phyloP scores from a whole-genome alignment of 176 grass and related monocot genomes.

The Saccharum officinarum region DNA sequence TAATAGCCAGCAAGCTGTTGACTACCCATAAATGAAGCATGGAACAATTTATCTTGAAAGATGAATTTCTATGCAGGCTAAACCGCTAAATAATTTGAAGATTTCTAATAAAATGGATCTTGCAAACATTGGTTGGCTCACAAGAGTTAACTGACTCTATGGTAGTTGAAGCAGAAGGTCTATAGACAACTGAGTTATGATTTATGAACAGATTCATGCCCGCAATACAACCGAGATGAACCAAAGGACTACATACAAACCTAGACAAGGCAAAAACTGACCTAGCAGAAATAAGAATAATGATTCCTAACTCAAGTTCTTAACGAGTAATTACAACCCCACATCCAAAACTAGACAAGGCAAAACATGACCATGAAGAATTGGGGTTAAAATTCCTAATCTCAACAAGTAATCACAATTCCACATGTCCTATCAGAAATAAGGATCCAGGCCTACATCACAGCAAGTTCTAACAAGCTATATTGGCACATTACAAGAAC shows the following conservation, averaged over 20 bases:
- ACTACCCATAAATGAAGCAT: neutral
- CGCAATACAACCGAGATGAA: neutral
- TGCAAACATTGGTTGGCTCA: neutral
- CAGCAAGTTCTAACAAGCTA: constrained; percentile 2
- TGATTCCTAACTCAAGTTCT: neutral
- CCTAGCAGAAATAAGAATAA: neutral
- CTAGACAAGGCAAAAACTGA: neutral
- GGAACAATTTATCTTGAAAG: neutral
- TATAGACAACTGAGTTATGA: constrained; percentile 17
- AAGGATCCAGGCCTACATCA: neutral
- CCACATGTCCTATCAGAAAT: neutral
- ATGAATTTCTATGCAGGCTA: neutral
- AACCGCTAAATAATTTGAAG: neutral
- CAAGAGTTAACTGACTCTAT: constrained; percentile 1
- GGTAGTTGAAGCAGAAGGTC: neutral
- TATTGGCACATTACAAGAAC: constrained; percentile 5
- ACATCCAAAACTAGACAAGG: neutral
- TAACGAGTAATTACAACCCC: neutral
- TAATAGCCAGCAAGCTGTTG: constrained; percentile 17
- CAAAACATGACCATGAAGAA: constrained; percentile 15
- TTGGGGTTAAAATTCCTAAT: neutral
- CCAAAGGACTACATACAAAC: constrained; percentile 13
- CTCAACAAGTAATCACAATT: constrained; percentile 18
- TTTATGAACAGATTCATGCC: neutral
- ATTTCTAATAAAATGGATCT: neutral